Base-by-base conservation (phyloP, 805 yeast genomes). In the Saccharomycopsis olivae region DNA sequence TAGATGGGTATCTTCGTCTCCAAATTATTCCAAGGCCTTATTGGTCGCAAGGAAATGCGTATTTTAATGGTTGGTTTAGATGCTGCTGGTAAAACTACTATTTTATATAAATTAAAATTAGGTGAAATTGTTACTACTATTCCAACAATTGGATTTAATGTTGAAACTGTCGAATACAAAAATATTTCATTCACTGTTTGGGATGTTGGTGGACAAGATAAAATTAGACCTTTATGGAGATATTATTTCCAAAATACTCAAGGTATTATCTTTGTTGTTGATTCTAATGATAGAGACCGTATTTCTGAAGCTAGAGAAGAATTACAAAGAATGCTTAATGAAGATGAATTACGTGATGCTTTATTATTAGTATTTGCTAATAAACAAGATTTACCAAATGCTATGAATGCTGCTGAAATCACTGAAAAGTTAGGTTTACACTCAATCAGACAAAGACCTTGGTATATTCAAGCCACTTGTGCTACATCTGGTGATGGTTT, bases 151-250 rank as follows among this genome's bases (percentile, higher is more conserved):
- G 96, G 96, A 58, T 87, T 87, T 78, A 87, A 87, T 64, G 96
- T 87, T 54, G 96, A 87, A 69, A 87, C 96, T 47, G 95, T 87
- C 57, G 95, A 87, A 71, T 86, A 87, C 74, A 87, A 87, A 71
- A 87, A 87, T 78, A 85, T 87, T 65, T 81, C 94, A 33, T 87
- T 87, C 70, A 86, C 95, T 46, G 96, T 87, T 50, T 87, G 96
- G 97, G 97, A 89, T 76, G 96, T 88, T 55, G 97, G 97, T 82
- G 97, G 97, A 76, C 97, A 89, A 73, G 96, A 87, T 67, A 88
- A 88, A 70, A 89, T 89, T 60, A 84, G 97, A 71, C 96, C 97
- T 46, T 72, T 89, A 65, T 89, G 97, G 97, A 83, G 96, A 77
- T 94, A 89, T 68, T 89, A 89, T 66, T 89, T 78, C 84, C 95